Base-by-base conservation (phyloP, 2,329 filamentous ascomycete genomes). In the Ophiocordyceps polyrhachis-furcata region DNA sequence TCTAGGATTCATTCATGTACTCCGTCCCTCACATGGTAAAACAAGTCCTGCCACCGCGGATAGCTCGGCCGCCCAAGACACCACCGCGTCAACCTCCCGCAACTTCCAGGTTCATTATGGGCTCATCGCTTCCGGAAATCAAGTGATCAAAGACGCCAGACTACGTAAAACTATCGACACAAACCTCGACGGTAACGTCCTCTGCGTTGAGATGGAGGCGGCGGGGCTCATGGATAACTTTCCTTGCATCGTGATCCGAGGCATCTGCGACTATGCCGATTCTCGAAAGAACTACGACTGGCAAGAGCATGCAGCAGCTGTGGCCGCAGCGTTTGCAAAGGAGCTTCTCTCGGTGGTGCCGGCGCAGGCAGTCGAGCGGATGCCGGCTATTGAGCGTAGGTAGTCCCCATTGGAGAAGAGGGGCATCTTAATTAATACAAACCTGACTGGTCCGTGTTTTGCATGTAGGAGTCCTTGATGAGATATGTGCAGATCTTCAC, bases 181-280 rank as follows among this genome's bases (percentile, higher is more conserved):
- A 17, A 17, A 35, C n/a, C 32, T 35, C n/a, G 32, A n/a, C 32
- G 32, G 32, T n/a, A 15, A 35, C 14, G 14, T 35, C 14, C 41
- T 49, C 38, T 28, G 31, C 29, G 44, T 25, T 40, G 38, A 45
- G 47, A 45, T 43, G 20, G 29, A 45, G 41, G 31, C 29, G 2
- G 19, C 37, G n/a, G 4, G 29, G 15, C n/a, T 41, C 7, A 43
- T 23, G 9, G 20, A 13, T 9, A 31, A 42, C 52, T 56, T 58
- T 56, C 56, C 54, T 45, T 29, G 25, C 8, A 13, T 29, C 35
- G 20, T 20, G 2, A 32, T 12, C n/a, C 8, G 40, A 12, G 40
- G 40, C 19, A 41, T 41, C 23, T 41, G 40, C 20, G 20, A 41
- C 20, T 25, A 41, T 17, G 40, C 40, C 4, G 21, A 41, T 13